Evolutionary conservation across 495 filamentous ascomycete species (phyloP), one percentile per base, ranked within the genome.

Genomic region (Neurospora africana): DNA sequence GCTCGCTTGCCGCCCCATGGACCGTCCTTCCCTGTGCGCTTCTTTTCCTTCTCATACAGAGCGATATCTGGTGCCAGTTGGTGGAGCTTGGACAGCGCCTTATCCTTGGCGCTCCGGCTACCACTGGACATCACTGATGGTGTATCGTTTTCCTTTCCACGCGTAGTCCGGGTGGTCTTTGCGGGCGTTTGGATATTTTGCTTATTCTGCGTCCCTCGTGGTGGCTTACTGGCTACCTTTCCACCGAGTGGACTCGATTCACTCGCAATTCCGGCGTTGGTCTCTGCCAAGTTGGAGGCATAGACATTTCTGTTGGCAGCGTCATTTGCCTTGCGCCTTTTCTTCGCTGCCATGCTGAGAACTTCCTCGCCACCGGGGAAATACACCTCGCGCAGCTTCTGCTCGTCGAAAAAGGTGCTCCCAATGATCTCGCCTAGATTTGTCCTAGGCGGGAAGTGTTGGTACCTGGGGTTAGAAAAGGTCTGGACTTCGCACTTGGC

Each of bases 351-450:
- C 10, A 72, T 71, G n/a, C 71, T 73, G 37, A 79, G 73, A 9
- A 70, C 74, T 40, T 82, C 78, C 17, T 81, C 77, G 5, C 73
- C 79, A 5, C 82, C 82, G 6, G 84, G 82, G 37, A 82, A 86
- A 73, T 79, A 84, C 53, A 78, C 38, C 5, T 71, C 74, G 40
- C 75, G 76, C 0, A 86, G 75, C 41, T 69, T 78, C 15, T 73
- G 72, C 76, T 84, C 79, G 27, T 85, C 75, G 80, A 84, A 70
- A 38, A 78, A 87, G 0, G 93, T 98, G 79, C 97, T 91, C 40
- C 95, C 95, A 72, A 95, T 91, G 72, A 98, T 87, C 78, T 98
- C 95, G 38, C 93, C 91, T 23, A 99, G 85, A 77, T 99, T 98
- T 4, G 96, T 98, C 69, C 93, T 85, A 10, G 84, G 83, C 19